Evolutionary conservation across 805 yeast species (phyloP), one percentile per base, ranked within the genome.

Genomic region (Peterozyma toletana): DNA sequence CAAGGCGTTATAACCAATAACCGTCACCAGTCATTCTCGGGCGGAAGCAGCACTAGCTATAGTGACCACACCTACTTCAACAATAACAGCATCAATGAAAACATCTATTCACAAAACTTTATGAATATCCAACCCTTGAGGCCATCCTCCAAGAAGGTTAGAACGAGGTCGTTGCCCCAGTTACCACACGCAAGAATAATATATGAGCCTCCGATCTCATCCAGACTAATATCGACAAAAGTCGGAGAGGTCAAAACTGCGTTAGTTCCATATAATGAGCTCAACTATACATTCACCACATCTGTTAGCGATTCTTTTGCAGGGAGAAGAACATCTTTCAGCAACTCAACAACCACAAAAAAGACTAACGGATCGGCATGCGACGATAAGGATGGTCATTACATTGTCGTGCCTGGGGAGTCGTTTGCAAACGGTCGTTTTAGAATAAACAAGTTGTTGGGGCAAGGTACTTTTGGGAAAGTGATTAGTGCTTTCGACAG

Each of bases 381-480:
- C 53, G 83, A 76, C 53, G 88, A 83, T 53, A 75, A 77, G 46
- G 83, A 84, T 48, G 95, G 95, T 2, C 89, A 86, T 57, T 84
- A 81, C 55, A 74, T 81, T 40, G 78, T 81, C 11, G 73, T 71
- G 40, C 62, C 70, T 9, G 78, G 80, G 47, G 79, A 80, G 30
- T 54, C 60, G 2, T 83, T 85, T 59, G 87, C 95, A n/a, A 80
- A 84, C 55, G 69, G 67, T 41, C 64, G 96, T 38, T 90, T 84
- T 60, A 64, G 73, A 15, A 83, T 90, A 11, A 63, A 75, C 31
- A 72, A 78, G 46, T 65, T 88, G 31, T 67, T 93, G 44, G 96
- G 96, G 33, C 96, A 88, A 55, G 96, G 96, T 11, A 88, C 96
- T 1, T 88, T 87, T 66, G 96, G 96, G 11, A 88, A 86, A 56